A percentile compares a stretch with the other conserved stretches of the same genome.
Conservation (phyloP, 306 rosid species). For the Vigna mungo region DNA sequence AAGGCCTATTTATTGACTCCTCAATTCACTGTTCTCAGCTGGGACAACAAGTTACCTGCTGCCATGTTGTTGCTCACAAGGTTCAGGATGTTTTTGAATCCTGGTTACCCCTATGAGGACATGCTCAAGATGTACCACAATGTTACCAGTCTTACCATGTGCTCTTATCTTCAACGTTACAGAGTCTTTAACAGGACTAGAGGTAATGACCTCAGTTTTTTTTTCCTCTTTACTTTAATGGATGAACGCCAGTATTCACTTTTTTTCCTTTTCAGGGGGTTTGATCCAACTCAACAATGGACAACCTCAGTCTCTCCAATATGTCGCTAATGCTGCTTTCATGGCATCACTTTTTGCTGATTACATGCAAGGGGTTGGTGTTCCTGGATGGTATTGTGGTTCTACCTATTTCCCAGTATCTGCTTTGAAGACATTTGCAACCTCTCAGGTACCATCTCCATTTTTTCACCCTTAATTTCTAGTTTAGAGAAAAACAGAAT, state of each 20-base stretch:
- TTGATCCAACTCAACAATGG: slow-evolving; percentile 63
- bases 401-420: slow-evolving; percentile 36
- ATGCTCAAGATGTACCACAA: slow-evolving; percentile 66
- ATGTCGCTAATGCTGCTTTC: slow-evolving; percentile 72
- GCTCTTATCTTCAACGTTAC: slow-evolving; percentile 63
- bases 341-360: slow-evolving; percentile 68
- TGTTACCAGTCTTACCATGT: slow-evolving; percentile 63
- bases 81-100: slow-evolving; percentile 64
- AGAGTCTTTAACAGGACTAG: slow-evolving; percentile 57
- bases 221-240: background rate
- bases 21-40: slow-evolving; percentile 54
- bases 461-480: background rate
- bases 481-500: too few relatives aligned
- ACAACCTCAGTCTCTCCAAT: slow-evolving; percentile 61
- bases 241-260: too few relatives aligned
- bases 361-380: slow-evolving; percentile 54
- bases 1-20: slow-evolving; percentile 53
- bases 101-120: slow-evolving; percentile 71
- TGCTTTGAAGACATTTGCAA: slow-evolving; percentile 56
- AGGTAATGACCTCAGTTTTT: slow-evolving; percentile 40
- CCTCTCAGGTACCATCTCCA: slow-evolving; percentile 64
- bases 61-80: slow-evolving; percentile 72
- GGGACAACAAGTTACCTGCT: slow-evolving; percentile 73
- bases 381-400: slow-evolving; percentile 70
- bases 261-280: slow-evolving; percentile 50